A percentile compares a stretch with the other conserved stretches of the same genome.
phyloP scores from a whole-genome alignment of 495 filamentous ascomycete species.

The Daldinia decipiens region DNA sequence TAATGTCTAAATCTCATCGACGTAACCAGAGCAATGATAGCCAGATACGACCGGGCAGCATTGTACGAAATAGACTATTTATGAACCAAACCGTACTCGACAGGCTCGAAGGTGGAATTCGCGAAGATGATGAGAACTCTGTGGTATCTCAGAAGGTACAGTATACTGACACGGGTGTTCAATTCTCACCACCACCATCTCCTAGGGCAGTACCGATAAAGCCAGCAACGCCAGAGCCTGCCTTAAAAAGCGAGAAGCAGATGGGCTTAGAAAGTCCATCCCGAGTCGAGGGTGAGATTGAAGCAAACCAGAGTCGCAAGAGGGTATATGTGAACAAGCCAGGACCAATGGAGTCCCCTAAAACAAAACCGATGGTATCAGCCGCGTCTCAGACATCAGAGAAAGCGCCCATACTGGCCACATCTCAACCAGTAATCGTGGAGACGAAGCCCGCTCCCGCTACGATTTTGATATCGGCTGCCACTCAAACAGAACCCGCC shows the following conservation, averaged over 20 bases:
- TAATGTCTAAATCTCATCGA: conserved; percentile 56
- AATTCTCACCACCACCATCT: conserved; percentile 84
- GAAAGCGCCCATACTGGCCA: conserved; percentile 63
- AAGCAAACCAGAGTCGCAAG: conserved; percentile 77
- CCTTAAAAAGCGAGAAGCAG: conserved; percentile 49
- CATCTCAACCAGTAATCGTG: conserved; percentile 47
- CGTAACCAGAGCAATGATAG: conserved; percentile 63
- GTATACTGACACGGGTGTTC: conserved; percentile 74
- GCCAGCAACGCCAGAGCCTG: conserved; percentile 55
- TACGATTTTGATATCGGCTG: conserved; percentile 56
- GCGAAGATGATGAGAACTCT: conserved; percentile 56
- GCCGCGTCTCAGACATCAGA: conserved; percentile 77
- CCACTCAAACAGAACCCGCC: conserved; percentile 75
- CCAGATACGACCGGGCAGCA: conserved; percentile 60
- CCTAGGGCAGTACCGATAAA: conserved; percentile 62
- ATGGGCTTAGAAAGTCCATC: conserved; percentile 54
- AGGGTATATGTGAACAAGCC: conserved; percentile 62
- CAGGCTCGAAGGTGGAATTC: conserved; percentile 60
- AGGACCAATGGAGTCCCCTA: conserved; percentile 52
- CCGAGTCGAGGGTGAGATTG: conserved; percentile 65
- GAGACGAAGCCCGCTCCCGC: conserved; percentile 42
- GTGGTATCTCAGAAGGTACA: conserved; percentile 29
- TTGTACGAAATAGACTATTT: conserved; percentile 57
- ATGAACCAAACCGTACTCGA: conserved; percentile 61
- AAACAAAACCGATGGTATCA: conserved; percentile 69